Evolutionary conservation across 352 stramenopile genomes (phyloP), one percentile per base, ranked within the genome.

Genomic region (Globisporangium okanoganense): DNA sequence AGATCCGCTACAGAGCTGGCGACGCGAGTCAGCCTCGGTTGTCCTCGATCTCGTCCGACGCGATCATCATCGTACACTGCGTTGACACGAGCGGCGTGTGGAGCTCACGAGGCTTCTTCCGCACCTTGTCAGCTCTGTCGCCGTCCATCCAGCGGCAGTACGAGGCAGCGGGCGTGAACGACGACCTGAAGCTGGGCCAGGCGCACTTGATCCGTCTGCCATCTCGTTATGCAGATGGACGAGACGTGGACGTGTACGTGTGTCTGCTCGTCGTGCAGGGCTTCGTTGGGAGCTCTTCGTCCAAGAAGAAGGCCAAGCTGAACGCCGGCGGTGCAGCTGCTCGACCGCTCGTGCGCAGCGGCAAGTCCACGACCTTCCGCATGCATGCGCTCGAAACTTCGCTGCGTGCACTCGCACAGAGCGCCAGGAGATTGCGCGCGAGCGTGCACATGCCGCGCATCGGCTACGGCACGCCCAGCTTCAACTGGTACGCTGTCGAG

Each of bases 401-500:
- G 10, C 64, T 92, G 20, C 56, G 71, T 36, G 67, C 66, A 8
- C 51, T 92, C 0, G 76, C 79, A 0, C 49, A 68, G 55, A 64
- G 69, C 54, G 71, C 79, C 7, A 55, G 62, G 5, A 44, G 63
- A 22, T 56, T 87, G 29, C 27, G 65, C 12, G 83, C 80, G 47
- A 87, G 71, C 40, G 67, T 92, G 56, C 80, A 92, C 77, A 77
- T 92, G 62, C 83, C 83, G 27, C 80, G 83, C 44, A 90, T 92
- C 38, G 83, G 83, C 48, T 89, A 88, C 53, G 83, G 80, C 47
- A 90, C 83, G 18, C 79, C 83, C 2, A 67, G 75, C 44, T 92
- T 90, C 70, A 92, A 92, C 58, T 92, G 83, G 83, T 92, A 92
- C 65, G 79, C 80, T 10, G 83, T 90, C 33, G 83, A 90, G 71